These are phyloP conservation scores for Trametes cubensis DNA, from an alignment of 768 basidiomycete genomes.

Conservation along the genomic window DNA sequence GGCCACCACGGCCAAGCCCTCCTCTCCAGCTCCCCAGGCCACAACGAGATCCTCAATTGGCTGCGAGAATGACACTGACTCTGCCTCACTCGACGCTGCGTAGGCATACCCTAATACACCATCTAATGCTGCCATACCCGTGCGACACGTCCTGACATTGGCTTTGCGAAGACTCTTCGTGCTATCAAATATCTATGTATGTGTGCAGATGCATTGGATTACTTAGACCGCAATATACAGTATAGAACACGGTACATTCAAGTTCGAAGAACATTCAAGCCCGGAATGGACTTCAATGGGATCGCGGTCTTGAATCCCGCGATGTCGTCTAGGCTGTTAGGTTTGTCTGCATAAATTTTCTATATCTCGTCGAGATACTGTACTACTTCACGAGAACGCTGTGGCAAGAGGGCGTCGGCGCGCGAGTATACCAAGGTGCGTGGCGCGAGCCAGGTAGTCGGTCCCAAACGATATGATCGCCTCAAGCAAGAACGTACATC, in stretches of 20 bases:
- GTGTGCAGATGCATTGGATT: neutral
- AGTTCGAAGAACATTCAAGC: neutral
- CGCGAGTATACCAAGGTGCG: neutral
- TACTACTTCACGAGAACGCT: constrained; percentile 72
- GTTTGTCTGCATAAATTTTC: constrained; percentile 47
- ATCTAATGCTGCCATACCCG: constrained; percentile 10
- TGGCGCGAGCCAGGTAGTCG: constrained; percentile 63
- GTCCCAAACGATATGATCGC: constrained; percentile 79
- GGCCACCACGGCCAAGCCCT: constrained; percentile 69
- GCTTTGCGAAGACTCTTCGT: no score
- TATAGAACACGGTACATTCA: neutral
- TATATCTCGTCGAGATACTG: constrained; percentile 48
- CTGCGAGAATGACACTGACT: constrained; percentile 36
- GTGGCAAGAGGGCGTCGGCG: neutral
- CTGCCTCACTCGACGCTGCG: neutral
- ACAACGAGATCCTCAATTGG: constrained; percentile 66
- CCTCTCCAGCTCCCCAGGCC: constrained; percentile 51
- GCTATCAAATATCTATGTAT: neutral
- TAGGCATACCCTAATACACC: neutral
- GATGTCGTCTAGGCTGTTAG: constrained; percentile 7
- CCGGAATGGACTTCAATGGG: constrained; percentile 13
- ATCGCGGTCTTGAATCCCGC: constrained; percentile 5
- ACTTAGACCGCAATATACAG: neutral
- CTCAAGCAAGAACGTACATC: constrained; percentile 57
- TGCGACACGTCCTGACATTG: neutral